phyloP scores from a whole-genome alignment of 495 filamentous ascomycete species.

The Staphylotrichum tortipilum region DNA sequence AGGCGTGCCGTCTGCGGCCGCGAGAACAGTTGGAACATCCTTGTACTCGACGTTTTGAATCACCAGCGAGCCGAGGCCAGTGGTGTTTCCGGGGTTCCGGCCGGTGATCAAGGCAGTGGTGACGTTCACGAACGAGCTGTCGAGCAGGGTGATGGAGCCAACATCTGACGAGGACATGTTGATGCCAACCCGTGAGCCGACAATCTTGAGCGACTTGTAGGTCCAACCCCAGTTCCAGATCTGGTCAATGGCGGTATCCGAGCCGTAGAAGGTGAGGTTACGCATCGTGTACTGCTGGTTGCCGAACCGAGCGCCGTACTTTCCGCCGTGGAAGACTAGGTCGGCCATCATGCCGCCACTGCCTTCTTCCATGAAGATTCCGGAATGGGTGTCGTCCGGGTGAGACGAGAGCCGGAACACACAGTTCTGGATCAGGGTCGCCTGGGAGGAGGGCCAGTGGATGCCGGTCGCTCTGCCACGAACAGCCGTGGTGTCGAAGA shows the following conservation, averaged over 20 bases:
- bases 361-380: conserved; percentile 66
- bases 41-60: conserved; percentile 67
- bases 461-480: conserved; percentile 59
- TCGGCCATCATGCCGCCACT: conserved; percentile 68
- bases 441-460: conserved; percentile 94
- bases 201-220: conserved; percentile 68
- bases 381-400: conserved; percentile 55
- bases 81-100: conserved; percentile 46
- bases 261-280: conserved; percentile 76
- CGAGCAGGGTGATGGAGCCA: conserved; percentile 69
- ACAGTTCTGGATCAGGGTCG: conserved; percentile 80
- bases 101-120: conserved; percentile 52
- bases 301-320: conserved; percentile 52
- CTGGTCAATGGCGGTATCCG: conserved; percentile 74
- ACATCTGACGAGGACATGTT: conserved; percentile 65
- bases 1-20: conserved; percentile 37
- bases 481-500: conserved; percentile 70
- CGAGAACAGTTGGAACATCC: conserved; percentile 45
- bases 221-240: conserved; percentile 90
- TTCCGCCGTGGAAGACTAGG: conserved; percentile 61
- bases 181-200: conserved; percentile 65
- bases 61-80: conserved; percentile 59
- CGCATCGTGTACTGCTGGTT: conserved; percentile 89
- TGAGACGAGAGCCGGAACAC: conserved; percentile 62
- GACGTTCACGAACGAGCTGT: conserved; percentile 66